Evolutionary conservation across 73 alveolate genomes (phyloP), one percentile per base, ranked within the genome.

Genomic region (Stentor roeselii): DNA sequence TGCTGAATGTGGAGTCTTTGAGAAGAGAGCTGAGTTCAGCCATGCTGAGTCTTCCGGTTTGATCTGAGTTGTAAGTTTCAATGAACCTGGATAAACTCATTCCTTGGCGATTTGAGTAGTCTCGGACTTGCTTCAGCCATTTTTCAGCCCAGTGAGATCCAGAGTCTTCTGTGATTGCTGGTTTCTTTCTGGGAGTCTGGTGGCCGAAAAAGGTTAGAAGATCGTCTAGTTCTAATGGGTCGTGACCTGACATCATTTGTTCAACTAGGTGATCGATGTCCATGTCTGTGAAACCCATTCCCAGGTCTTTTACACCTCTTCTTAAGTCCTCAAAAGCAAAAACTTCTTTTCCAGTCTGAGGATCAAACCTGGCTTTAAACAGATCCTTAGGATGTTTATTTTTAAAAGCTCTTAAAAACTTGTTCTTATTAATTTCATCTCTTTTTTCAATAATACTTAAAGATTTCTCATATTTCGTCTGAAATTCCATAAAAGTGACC

Each of bases 91-190:
- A 14, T 67, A 67, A 21, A 2, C 42, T n/a, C 27, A 21, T 21
- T 1, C 41, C 42, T n/a, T 2, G n/a, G 21, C 41, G 21, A 0
- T 15, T 1, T 21, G 37, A 15, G 34, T 0, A 67, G 41, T 67
- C 80, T 0, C 80, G 37, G 37, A 67, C 34, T 2, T 67, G 80
- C 27, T 21, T 21, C 11, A 67, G 14, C n/a, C 37, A 67, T 67
- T 67, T 67, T 67, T 67, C 80, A 30, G 80, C 80, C 80, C 80
- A 67, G 80, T 67, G 80, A n/a, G 15, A 21, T 1, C 27, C 27
- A 2, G 74, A 58, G 27, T n/a, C n/a, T n/a, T n/a, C n/a, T n/a
- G 74, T n/a, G 74, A 31, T 58, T 58, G 74, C 35, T 0, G 80
- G 80, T 21, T 21, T 21, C 21, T 67, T n/a, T 21, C 34, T 21